Conservation (phyloP, 371 early-diverging fungal genomes). For the Rhizopus delemar region DNA sequence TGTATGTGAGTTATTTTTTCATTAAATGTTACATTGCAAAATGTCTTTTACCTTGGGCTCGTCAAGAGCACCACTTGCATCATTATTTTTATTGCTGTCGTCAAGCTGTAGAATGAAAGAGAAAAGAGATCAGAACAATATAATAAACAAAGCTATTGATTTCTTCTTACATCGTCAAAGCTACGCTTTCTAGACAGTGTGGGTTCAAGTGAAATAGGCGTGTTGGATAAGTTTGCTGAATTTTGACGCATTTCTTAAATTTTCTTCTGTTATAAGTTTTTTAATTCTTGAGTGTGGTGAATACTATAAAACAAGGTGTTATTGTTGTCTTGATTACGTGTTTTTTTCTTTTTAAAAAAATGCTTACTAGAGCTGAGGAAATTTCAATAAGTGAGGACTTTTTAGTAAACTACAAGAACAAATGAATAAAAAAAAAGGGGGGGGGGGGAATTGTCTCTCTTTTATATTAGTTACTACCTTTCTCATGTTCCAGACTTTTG, state of each 20-base stretch:
- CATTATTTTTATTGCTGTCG: not conserved
- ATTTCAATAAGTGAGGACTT: constrained; percentile 3
- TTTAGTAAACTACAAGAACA: not conserved
- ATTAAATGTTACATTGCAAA: no score
- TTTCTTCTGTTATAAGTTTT: not conserved
- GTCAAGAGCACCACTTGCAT: no score
- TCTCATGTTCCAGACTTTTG: no score
- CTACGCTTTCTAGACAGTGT: no score
- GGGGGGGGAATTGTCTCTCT: no score
- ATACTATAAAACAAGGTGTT: not conserved
- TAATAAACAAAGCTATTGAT: not conserved
- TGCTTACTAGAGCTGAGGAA: not conserved
- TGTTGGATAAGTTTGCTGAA: not conserved
- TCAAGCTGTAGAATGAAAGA: not conserved
- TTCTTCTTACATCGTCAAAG: not conserved
- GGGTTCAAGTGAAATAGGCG: not conserved
- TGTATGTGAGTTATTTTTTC: no score
- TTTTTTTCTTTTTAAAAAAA: not conserved
- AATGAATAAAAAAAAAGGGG: not conserved
- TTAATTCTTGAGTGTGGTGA: not conserved
- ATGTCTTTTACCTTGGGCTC: no score
- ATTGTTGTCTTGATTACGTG: not conserved
- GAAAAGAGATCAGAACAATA: not conserved
- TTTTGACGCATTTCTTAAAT: not conserved
- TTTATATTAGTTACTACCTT: no score